A percentile compares a stretch with the other conserved stretches of the same genome.
Conservation (phyloP, 2,329 filamentous ascomycete genomes). For the Penicillium sp. region DNA sequence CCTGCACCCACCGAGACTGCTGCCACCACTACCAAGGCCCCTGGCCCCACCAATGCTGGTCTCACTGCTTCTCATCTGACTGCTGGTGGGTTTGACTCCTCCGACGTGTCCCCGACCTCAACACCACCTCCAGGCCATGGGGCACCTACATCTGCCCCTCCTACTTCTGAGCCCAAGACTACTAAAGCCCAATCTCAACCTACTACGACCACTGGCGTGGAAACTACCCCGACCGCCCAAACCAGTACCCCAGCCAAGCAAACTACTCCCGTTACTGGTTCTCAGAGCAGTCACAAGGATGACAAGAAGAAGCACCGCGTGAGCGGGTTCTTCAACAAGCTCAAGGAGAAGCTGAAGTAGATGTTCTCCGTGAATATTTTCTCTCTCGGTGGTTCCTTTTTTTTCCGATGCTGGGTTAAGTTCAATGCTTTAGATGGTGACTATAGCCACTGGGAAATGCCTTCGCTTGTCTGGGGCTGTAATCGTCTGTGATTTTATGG, state of each 20-base stretch:
- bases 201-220: conserved; percentile 16
- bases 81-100: conserved; percentile 36
- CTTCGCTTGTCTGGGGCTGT: neutral
- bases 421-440: conserved; percentile 5
- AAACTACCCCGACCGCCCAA: conserved; percentile 17
- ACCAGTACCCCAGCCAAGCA: conserved; percentile 22
- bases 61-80: conserved; percentile 34
- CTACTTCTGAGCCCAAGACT: neutral
- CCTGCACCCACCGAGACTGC: conserved; percentile 40
- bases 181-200: conserved; percentile 6
- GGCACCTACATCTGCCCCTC: conserved; percentile 13
- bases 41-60: conserved; percentile 17
- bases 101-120: conserved; percentile 29
- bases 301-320: conserved; percentile 66
- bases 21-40: conserved; percentile 39
- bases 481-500: neutral
- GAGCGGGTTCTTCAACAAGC: conserved; percentile 59
- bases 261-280: conserved; percentile 7
- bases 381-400: neutral
- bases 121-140: conserved; percentile 22
- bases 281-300: conserved; percentile 34
- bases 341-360: conserved; percentile 56
- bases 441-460: neutral
- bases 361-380: neutral
- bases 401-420: neutral